phyloP scores from a whole-genome alignment of 305 asterid genomes.

The Fraxinus albicans region DNA sequence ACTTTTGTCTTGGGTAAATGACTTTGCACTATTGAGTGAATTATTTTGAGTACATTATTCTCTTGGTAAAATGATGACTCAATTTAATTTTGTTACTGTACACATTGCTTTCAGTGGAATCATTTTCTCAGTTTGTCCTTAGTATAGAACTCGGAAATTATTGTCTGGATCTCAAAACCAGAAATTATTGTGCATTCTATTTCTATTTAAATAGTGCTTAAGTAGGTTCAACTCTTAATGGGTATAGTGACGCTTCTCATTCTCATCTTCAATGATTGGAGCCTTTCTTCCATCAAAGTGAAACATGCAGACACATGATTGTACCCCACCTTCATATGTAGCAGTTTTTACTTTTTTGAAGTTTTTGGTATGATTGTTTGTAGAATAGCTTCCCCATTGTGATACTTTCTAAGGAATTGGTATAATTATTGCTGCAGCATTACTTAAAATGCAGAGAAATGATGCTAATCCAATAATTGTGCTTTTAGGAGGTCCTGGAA shows the following conservation, averaged over 20 bases:
- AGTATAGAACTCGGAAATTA: not conserved
- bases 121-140: not conserved
- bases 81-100: conserved; percentile 9
- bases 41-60: conserved; percentile 21
- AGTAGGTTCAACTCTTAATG: not conserved
- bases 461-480: conserved; percentile 27
- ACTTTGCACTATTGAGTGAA: conserved; percentile 6
- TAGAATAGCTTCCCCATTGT: conserved; percentile 7
- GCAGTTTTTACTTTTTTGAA: not conserved
- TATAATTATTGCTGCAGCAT: not conserved
- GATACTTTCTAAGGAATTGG: not conserved
- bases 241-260: conserved; percentile 8
- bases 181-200: not conserved
- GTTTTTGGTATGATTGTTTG: conserved; percentile 2
- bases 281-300: conserved; percentile 9
- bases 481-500: conserved; percentile 90
- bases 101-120: conserved; percentile 13
- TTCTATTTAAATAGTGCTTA: conserved; percentile 1
- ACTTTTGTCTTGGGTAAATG: conserved; percentile 81
- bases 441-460: conserved; percentile 1
- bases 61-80: conserved; percentile 16
- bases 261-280: conserved; percentile 10
- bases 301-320: not conserved
- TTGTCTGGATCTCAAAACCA: conserved; percentile 3
- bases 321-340: not conserved